Base-by-base conservation (phyloP, 768 basidiomycete species). In the Pleurotus giganteus region DNA sequence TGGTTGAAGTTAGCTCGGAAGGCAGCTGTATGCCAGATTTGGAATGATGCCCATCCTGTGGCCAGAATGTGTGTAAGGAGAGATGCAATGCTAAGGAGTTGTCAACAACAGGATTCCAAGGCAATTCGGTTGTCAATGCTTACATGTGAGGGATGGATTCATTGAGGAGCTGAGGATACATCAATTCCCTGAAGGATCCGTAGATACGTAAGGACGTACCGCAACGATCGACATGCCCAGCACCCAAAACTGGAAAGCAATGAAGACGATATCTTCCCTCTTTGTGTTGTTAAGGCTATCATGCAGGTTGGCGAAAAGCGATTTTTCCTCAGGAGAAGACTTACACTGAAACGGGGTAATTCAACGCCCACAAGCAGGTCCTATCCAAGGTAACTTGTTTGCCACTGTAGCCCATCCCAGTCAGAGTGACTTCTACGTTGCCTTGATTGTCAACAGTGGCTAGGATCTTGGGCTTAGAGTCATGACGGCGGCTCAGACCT, bases 171-270 rank as follows among this genome's bases (percentile, higher is more conserved):
- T 60, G 49, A 15, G 28, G 15, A 12, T 15, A 24, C 11, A 8
- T 31, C 12, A 47, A 3, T 34, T 51, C n/a, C n/a, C n/a, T n/a
- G 31, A 37, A 26, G 26, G 12, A 19, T 46, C 28, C 26, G 24
- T 32, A n/a, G 13, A 27, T 23, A 26, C 32, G 13, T 36, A 4
- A 57, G 43, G n/a, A 36, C 62, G 39, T 55, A 60, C 51, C 28
- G 89, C 89, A 41, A 89, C 85, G 26, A 86, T 54, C 9, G 88
- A 89, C 84, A 90, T 86, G 27, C 85, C 87, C 13, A 90, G 72
- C 4, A 89, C 83, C 89, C 90, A 92, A 53, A 89, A 70, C 60
- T 91, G 88, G 71, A 91, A 92, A 4, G 78, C 76, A 36, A 91
- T 83, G 68, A 91, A 91, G 9, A 85, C 79, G 56, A 89, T 69